Base-by-base conservation (phyloP, 768 basidiomycete species). In the Paxillus rubicundulus region DNA sequence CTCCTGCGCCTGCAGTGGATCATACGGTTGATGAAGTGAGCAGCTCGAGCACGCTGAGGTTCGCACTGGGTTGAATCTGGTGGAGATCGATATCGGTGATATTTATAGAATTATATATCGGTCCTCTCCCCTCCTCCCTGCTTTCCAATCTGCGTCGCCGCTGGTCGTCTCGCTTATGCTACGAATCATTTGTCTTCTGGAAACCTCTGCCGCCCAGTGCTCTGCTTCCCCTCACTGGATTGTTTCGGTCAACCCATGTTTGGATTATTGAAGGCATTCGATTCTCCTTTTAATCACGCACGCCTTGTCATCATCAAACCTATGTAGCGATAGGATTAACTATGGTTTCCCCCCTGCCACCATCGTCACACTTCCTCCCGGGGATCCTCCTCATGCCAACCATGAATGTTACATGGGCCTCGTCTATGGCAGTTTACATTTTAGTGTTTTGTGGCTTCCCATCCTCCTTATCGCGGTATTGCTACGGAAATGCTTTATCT, bases 21-120 rank as follows among this genome's bases (percentile, higher is more conserved):
- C 61, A 59, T 17, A 34, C 57, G 0, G 53, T 62, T 16, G 66
- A 65, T 5, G 67, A 68, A 20, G 57, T 52, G 14, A 65, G 47
- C 21, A 63, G 53, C 38, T 66, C 66, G 47, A 69, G 67, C 42
- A 69, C 69, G 20, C 41, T 69, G 39, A 51, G 69, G 27, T 69
- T 70, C 32, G 67, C 67, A 13, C 45, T 69, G 43, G 67, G 67
- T 17, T 69, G 49, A 68, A 5, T 17, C 36, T 28, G 24, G 43
- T 10, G 6, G 16, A 21, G 18, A 33, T 17, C 43, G 10, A 45
- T 37, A 37, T 33, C 16, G 24, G 20, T 41, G 52, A 16, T 66
- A 66, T 66, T 67, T 66, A 66, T 67, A 55, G 54, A 52, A 53
- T 45, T 66, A 66, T 58, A 55, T 66, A 56, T 56, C 50, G 52